Evolutionary conservation across 2,329 filamentous ascomycete species (phyloP), one percentile per base, ranked within the genome.

Genomic region (Trichoderma sp.): DNA sequence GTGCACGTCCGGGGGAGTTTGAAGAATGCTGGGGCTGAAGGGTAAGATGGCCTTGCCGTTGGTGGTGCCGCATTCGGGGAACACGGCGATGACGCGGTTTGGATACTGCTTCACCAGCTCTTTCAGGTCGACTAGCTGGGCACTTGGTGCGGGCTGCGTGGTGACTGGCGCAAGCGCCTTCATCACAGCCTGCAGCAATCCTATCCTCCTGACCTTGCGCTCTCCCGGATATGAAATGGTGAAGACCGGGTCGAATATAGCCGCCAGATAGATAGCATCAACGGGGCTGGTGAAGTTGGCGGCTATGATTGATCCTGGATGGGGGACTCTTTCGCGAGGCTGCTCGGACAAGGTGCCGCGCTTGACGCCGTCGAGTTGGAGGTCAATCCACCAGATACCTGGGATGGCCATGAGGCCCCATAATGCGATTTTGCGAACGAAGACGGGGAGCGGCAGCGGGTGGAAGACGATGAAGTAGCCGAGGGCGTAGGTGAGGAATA

Each of bases 311-410:
- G 93, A 93, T 64, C 93, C 91, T 5, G 93, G 91, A 74, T 93
- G 91, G 1, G 97, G 97, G 21, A 98, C 91, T 56, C 94, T 91
- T 76, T 92, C 88, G 75, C 89, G 86, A 53, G 93, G 92, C 80
- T 95, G 92, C 81, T 93, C 92, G 64, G 93, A 92, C 38, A 97
- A 88, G 31, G 93, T 95, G 86, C 97, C 97, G 85, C 95, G 94
- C 85, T 94, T 95, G 72, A 99, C 97, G 75, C 96, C 96, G 83
- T 99, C 97, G 78, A 99, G 94, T 84, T 98, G 96, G n/a, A 99
- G 87, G 84, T 99, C 97, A 75, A 98, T 93, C 96, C 96, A 98
- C 95, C 95, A 98, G 75, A 99, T 94, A 33, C 97, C 96, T 0
- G 95, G 95, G 76, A 97, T 93, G 50, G 92, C 93, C 79, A 99